Base-by-base conservation (phyloP, 257 asterid species). In the Avicennia marina region DNA sequence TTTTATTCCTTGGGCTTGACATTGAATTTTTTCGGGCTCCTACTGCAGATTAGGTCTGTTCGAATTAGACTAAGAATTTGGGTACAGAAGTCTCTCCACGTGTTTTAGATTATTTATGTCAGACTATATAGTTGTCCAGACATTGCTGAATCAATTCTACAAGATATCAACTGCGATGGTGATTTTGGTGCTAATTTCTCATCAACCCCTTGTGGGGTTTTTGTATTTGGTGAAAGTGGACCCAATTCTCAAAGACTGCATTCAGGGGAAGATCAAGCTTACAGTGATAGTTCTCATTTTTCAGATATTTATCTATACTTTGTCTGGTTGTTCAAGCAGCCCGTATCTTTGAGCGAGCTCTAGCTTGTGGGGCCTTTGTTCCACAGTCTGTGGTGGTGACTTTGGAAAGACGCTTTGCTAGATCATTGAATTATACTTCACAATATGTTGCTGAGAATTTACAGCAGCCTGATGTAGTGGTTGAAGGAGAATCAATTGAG, bases 271-370 rank as follows among this genome's bases (percentile, higher is more conserved):
- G 90, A 76, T 64, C 86, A 74, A 56, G 53, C 71, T 65, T 64
- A 72, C 64, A 73, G 48, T 66, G 73, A 68, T 56, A 66, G 71
- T 62, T 59, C 73, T 64, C 83, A 78, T 78, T 84, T 89, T 76
- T 74, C 95, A 33, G 99, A 93, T 63, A 61, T 81, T 45, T 84
- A 70, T 86, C 97, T 24, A 77, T 93, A 66, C 91, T 94, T 47
- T 79, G 94, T 72, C 83, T 89, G 27, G 89, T 94, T 32, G 78
- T 79, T 65, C 95, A 89, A 77, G 95, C 95, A 58, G 81, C 95
- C 69, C 94, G 82, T 71, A 81, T 86, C 54, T 89, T 93, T 74
- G 96, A 93, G 85, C 80, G 89, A 84, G 94, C 91, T 60, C 87
- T 93, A 56, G 89, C 87, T 53, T 84, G 89, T 59, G 99, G 99